Evolutionary conservation across 1,284 basidiomycete genomes (phyloP).

Genomic region (Inonotus obliquus): DNA sequence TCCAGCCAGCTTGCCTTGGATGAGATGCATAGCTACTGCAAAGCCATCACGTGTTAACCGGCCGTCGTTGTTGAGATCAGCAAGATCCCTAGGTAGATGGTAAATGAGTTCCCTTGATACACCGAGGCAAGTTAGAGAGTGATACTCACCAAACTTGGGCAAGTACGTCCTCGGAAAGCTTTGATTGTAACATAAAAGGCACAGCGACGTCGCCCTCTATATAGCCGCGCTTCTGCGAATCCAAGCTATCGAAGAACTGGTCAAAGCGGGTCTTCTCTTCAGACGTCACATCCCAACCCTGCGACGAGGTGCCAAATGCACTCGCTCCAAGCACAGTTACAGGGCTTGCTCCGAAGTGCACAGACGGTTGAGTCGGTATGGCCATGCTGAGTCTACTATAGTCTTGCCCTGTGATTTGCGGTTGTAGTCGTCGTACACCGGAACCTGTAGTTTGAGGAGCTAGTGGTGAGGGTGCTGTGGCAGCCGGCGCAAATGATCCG

Average conservation of each 20-base stretch:
- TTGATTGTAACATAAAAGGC: conserved; percentile 93
- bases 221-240: conserved; percentile 70
- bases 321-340: conserved; percentile 32
- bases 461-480: conserved; percentile 25
- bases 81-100: conserved; percentile 70
- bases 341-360: conserved; percentile 15
- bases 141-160: conserved; percentile 84
- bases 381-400: conserved; percentile 14
- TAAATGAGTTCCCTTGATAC: conserved; percentile 15
- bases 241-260: conserved; percentile 80
- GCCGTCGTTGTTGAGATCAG: conserved; percentile 89
- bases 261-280: conserved; percentile 82
- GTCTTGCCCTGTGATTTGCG: conserved; percentile 44
- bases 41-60: conserved; percentile 89
- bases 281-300: conserved; percentile 81
- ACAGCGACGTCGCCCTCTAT: conserved; percentile 95
- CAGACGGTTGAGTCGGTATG: conserved; percentile 1
- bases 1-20: conserved; percentile 85
- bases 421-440: conserved; percentile 20
- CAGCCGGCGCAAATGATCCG: conserved; percentile 33
- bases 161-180: conserved; percentile 78
- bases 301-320: conserved; percentile 28
- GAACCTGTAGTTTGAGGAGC: conserved; percentile 20
- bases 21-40: conserved; percentile 94
- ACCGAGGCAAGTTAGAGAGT: not conserved